These are phyloP conservation scores for Macrophomina phaseolina DNA, from an alignment of 2,329 filamentous ascomycete genomes.

Conservation along the genomic window DNA sequence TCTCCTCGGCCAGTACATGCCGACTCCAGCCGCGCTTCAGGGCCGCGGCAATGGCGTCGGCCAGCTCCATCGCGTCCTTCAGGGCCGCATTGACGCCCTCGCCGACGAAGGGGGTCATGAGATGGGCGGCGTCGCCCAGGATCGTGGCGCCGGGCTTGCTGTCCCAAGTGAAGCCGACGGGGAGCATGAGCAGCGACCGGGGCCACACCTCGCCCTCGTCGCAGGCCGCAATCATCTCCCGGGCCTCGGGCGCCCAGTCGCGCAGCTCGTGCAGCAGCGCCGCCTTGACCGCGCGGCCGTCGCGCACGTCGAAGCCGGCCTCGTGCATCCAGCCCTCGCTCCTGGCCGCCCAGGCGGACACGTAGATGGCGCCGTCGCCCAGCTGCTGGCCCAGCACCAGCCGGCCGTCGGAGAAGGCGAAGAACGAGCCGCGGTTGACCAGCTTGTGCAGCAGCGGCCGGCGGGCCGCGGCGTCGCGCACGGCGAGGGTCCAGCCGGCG, in stretches of 20 bases:
- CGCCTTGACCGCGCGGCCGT: conserved; percentile 28
- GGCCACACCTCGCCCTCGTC: conserved; percentile 36
- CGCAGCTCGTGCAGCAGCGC: conserved; percentile 34
- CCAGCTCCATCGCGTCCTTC: conserved; percentile 17
- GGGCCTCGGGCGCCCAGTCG: conserved; percentile 41
- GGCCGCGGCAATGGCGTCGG: background rate
- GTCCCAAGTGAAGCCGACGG: conserved; percentile 46
- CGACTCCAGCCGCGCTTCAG: background rate
- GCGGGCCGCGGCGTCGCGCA: conserved; percentile 35
- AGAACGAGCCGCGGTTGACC: conserved; percentile 37
- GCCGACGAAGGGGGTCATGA: conserved; percentile 46
- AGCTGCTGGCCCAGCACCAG: conserved; percentile 50
- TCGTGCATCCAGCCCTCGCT: conserved; percentile 48
- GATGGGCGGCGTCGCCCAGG: conserved; percentile 50
- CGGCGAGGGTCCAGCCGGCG: conserved; percentile 39
- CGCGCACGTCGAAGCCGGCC: conserved; percentile 39
- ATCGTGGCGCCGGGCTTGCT: conserved; percentile 46
- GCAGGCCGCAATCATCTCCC: conserved; percentile 35
- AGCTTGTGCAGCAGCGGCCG: conserved; percentile 39
- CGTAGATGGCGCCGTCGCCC: conserved; percentile 56
- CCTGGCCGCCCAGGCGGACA: conserved; percentile 46
- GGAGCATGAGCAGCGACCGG: conserved; percentile 44
- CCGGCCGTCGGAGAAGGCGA: conserved; percentile 41
- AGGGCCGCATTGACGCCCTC: conserved; percentile 39
- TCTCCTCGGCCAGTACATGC: background rate